Evolutionary conservation across 345 rosid species (phyloP).

Genomic region (Aquilaria sinensis): DNA sequence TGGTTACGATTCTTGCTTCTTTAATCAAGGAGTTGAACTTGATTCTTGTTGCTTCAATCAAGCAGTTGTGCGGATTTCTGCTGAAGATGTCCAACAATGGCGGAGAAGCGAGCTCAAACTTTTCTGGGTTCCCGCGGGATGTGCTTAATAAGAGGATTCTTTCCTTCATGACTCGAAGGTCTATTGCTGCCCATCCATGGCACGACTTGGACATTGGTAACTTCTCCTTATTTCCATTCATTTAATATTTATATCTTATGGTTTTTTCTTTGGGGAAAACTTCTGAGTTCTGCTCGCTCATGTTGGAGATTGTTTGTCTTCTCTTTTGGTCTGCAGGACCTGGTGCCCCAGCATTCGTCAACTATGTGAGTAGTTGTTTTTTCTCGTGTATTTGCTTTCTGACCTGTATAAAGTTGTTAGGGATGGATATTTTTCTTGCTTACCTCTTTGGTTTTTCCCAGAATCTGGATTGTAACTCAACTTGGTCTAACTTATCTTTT

Average conservation of each 20-base stretch:
- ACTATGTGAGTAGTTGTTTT: slow-evolving; percentile 54
- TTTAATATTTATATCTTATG: too few species aligned
- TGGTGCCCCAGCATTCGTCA: slow-evolving; percentile 77
- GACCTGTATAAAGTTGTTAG: background rate
- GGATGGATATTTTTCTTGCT: background rate
- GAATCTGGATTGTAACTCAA: background rate
- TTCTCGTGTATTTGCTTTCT: background rate
- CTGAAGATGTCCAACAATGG: slow-evolving; percentile 40
- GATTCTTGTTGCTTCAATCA: background rate
- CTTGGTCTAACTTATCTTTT: background rate
- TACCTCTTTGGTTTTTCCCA: background rate
- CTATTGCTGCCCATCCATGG: slow-evolving; percentile 96
- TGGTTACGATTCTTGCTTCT: background rate
- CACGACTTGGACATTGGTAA: slow-evolving; percentile 86
- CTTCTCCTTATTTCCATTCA: too few species aligned
- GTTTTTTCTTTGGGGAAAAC: too few species aligned
- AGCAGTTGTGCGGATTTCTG: background rate
- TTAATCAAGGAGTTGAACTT: too few species aligned
- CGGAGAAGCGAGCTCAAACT: slow-evolving; percentile 24
- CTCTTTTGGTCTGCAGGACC: slow-evolving; percentile 48
- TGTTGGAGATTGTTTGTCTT: too few species aligned
- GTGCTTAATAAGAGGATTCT: slow-evolving; percentile 76
- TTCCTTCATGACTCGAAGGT: slow-evolving; percentile 64
- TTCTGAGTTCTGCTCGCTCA: too few species aligned
- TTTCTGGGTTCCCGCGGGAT: slow-evolving; percentile 16